Evolutionary conservation across 441 rosid genomes (phyloP).

Genomic region (Pelargonium citronellum): DNA sequence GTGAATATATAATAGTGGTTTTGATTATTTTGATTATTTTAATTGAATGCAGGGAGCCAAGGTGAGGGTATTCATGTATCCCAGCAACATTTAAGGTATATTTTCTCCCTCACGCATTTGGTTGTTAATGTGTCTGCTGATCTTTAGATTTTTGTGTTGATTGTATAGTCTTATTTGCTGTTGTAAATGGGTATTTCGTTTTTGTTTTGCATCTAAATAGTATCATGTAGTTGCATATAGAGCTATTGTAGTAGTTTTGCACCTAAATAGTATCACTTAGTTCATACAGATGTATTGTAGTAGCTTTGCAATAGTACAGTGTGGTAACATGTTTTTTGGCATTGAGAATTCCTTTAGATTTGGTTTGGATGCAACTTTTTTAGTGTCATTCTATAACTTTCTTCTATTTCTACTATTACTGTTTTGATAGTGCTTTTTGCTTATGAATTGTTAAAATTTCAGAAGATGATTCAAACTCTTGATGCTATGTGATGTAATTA

Average conservation of each 20-base stretch:
- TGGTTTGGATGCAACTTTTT: background rate
- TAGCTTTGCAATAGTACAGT: too few species aligned
- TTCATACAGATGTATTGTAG: too few species aligned
- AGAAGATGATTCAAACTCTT: too few species aligned
- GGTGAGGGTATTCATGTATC: constrained; percentile 84
- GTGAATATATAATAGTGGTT: background rate
- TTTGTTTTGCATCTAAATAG: too few species aligned
- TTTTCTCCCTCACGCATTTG: background rate
- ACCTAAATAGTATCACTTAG: too few species aligned
- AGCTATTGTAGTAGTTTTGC: too few species aligned
- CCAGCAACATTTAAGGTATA: constrained; percentile 76
- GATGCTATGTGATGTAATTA: too few species aligned
- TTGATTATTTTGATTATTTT: background rate
- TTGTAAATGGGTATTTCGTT: too few species aligned
- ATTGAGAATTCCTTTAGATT: background rate
- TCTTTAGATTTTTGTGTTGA: background rate
- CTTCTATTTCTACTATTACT: background rate
- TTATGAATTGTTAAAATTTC: too few species aligned
- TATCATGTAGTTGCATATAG: too few species aligned
- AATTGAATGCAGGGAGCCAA: constrained; percentile 47
- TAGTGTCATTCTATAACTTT: background rate
- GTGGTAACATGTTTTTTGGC: background rate
- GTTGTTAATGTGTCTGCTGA: background rate
- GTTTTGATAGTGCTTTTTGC: too few species aligned
- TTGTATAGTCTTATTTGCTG: background rate